Evolutionary conservation across 2,329 filamentous ascomycete species (phyloP), one percentile per base, ranked within the genome.

Genomic region (Penicillium sp.): DNA sequence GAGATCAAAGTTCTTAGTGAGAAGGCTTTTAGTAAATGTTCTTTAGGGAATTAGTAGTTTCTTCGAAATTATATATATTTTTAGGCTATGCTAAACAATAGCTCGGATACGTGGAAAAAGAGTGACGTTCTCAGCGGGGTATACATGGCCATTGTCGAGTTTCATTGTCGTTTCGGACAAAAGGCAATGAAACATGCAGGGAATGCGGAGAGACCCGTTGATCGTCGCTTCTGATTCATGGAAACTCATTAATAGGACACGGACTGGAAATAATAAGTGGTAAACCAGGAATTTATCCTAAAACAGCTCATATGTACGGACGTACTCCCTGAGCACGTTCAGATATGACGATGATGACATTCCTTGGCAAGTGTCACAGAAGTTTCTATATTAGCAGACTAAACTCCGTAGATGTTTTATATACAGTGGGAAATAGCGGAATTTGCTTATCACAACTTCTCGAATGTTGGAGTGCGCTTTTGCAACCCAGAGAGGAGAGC

Each of bases 381-480:
- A 5, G 40, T n/a, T 27, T 11, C 16, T 13, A 49, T 16, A 36
- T 21, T 25, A 27, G 13, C 13, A 21, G n/a, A 25, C 23, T 29
- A 49, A 2, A 49, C 11, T 15, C 31, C 31, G 31, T 33, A 33
- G 11, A 54, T 29, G 13, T 21, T 33, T 39, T 53, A 43, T 25
- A 43, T 31, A 56, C 43, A 53, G 16, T 40, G n/a, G 25, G 27
- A 9, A n/a, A 15, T 11, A 23, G 38, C 16, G 13, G 3, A 15
- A 16, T 40, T 15, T 7, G 13, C 11, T 19, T 16, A 65, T 31
- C 68, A 96, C 68, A 97, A 76, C 78, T 97, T 97, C 73, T 87
- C 87, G 78, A 96, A 97, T 19, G 80, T 89, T 13, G 91, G 88
- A 70, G 84, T 92, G 64, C 81, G 87, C 82, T 89, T 96, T 75